Evolutionary conservation across 352 stramenopile genomes (phyloP), one percentile per base, ranked within the genome.

Genomic region (Globisporangium apiculatum): DNA sequence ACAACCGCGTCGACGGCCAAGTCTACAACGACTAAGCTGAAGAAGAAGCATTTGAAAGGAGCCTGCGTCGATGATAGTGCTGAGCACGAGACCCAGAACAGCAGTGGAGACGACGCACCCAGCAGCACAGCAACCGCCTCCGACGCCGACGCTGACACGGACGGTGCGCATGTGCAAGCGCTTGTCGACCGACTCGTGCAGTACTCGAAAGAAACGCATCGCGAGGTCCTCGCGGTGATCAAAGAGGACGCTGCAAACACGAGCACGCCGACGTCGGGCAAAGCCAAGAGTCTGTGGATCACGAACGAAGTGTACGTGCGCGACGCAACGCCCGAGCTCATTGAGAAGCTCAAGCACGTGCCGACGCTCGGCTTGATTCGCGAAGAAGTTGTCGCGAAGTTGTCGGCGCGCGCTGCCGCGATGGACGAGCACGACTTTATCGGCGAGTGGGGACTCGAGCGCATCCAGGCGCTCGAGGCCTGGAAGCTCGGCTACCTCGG

Each of bases 251-350:
- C 60, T 4, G 35, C 35, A 3, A 58, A 60, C 42, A 48, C 53
- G 7, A 61, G 53, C 8, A 66, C 53, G 3, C 53, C 53, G 0
- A 51, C 46, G 1, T 55, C 48, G 4, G 51, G 54, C 0, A 41
- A 48, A 4, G 61, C 63, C 7, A 63, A 65, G 48, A 80, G 71
- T n/a, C 49, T 83, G 0, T 83, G 73, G 73, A 78, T 83, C 64
- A 68, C 73, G n/a, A 80, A 83, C 57, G 65, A 76, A 51, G 48
- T 83, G 7, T 63, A 67, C 36, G 54, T 83, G 3, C 65, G 71
- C 1, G 65, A 67, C 12, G 71, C 69, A 14, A 72, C 67, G 8
- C 42, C 60, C 0, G 73, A 68, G 52, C 51, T 83, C 18, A 63
- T 83, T 4, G 60, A 68, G 47, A 65, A 65, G 51, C 61, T 81